Base-by-base conservation (phyloP, 495 filamentous ascomycete species). In the Parathielavia appendiculata region DNA sequence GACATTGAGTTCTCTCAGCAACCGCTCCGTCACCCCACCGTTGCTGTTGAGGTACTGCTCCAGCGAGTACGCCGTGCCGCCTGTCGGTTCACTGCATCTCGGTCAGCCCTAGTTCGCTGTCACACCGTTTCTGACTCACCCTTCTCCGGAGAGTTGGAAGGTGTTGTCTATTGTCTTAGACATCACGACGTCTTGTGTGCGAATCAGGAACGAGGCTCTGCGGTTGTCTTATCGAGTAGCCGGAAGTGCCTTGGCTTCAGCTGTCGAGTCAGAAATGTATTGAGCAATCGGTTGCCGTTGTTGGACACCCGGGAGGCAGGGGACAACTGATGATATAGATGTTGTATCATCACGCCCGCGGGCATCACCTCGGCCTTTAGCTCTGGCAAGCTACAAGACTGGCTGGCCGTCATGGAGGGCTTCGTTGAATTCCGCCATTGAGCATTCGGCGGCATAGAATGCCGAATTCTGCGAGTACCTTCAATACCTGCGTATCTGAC, bases 131-230 rank as follows among this genome's bases (percentile, higher is more conserved):
- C 11, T 1, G 26, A 46, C 61, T 60, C 44, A 66, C 66, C 54
- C 57, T 12, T 66, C 61, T 10, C 62, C 62, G 6, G 66, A 66
- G 20, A 64, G 46, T 11, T 56, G 47, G 16, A 58, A 23, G 5
- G 3, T 36, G 20, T 34, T 8, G 14, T 58, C 32, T 12, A 35
- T 36, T 5, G 14, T 39, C 17, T 48, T 47, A 12, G 57, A 56
- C 51, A 57, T 63, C 10, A 35, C 39, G 53, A 19, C 35, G 17
- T 4, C 0, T 36, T 51, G 19, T 39, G 16, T 22, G 2, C 36
- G 9, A 0, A 14, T 40, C 12, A 4, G n/a, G 41, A 35, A 14
- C 1, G 46, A 11, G 12, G 26, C 14, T 30, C 26, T 30, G 26
- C 26, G 26, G 6, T 6, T 30, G 26, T 30, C 26, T 2, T 30